These are phyloP conservation scores for Tricholoma saponaceum DNA, from an alignment of 768 basidiomycete species.

Conservation along the genomic window DNA sequence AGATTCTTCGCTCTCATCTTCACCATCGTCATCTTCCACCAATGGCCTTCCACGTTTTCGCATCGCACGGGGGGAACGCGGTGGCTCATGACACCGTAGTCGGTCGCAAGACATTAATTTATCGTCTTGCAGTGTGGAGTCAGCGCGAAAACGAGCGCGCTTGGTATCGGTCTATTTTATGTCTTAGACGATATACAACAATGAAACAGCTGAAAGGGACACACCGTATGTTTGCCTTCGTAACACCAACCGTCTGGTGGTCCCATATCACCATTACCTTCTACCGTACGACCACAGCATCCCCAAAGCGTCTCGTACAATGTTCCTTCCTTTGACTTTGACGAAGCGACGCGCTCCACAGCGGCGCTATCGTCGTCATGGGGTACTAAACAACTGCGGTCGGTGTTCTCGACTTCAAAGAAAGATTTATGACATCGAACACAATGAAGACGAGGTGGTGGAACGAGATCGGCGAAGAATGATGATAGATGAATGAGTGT, in stretches of 20 bases:
- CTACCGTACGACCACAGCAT: conserved; percentile 69
- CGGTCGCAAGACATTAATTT: conserved; percentile 60
- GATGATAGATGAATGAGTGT: conserved; percentile 43
- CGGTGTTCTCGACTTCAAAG: conserved; percentile 71
- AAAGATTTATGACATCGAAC: conserved; percentile 69
- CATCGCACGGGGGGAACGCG: conserved; percentile 20
- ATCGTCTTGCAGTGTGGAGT: conserved; percentile 64
- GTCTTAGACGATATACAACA: conserved; percentile 5
- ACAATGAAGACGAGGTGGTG: conserved; percentile 70
- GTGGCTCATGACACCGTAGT: conserved; percentile 50
- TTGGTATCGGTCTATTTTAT: conserved; percentile 56
- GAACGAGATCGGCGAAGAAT: conserved; percentile 61
- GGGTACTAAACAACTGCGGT: conserved; percentile 61
- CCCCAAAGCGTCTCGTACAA: conserved; percentile 59
- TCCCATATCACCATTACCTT: conserved; percentile 77
- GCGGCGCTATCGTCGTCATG: conserved; percentile 82
- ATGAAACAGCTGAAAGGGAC: conserved; percentile 19
- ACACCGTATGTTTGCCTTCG: conserved; percentile 74
- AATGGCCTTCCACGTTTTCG: conserved; percentile 25
- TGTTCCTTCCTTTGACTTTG: conserved; percentile 24
- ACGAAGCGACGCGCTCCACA: conserved; percentile 52
- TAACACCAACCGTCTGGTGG: conserved; percentile 88
- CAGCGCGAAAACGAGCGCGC: conserved; percentile 76
- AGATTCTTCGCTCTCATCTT: conserved; percentile 11
- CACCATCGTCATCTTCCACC: conserved; percentile 9